Evolutionary conservation across 2,329 filamentous ascomycete genomes (phyloP).

Genomic region (Myriosclerotinia duriaeana): DNA sequence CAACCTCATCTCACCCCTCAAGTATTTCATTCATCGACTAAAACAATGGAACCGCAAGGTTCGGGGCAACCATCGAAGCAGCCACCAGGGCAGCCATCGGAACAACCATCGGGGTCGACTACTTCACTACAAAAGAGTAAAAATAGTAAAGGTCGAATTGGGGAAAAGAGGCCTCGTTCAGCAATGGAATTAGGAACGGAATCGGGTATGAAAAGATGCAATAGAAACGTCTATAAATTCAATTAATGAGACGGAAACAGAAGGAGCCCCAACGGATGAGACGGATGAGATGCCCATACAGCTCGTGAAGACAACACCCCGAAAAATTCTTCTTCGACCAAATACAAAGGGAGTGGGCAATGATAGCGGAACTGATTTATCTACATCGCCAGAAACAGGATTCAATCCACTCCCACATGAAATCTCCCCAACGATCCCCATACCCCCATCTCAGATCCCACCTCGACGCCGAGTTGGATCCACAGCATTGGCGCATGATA

Average conservation of each 20-base stretch:
- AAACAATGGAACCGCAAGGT: not conserved
- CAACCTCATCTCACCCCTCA: too few relatives aligned
- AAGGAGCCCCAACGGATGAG: not conserved
- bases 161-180: not conserved
- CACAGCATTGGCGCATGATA: not conserved
- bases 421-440: not conserved
- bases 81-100: not conserved
- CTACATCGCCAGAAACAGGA: not conserved
- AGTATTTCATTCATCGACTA: not conserved
- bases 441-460: not conserved
- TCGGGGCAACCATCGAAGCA: not conserved
- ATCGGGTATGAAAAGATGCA: not conserved
- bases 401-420: not conserved
- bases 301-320: not conserved
- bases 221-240: not conserved
- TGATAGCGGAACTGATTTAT: not conserved
- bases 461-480: not conserved
- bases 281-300: not conserved
- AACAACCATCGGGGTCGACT: not conserved
- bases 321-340: not conserved
- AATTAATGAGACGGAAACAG: not conserved
- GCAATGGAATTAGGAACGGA: not conserved
- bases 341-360: not conserved
- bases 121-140: not conserved
- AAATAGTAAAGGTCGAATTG: not conserved